A percentile compares a stretch with the other conserved stretches of the same genome.
phyloP scores from a whole-genome alignment of 2,329 filamentous ascomycete species.

The Aspergillus hortae region DNA sequence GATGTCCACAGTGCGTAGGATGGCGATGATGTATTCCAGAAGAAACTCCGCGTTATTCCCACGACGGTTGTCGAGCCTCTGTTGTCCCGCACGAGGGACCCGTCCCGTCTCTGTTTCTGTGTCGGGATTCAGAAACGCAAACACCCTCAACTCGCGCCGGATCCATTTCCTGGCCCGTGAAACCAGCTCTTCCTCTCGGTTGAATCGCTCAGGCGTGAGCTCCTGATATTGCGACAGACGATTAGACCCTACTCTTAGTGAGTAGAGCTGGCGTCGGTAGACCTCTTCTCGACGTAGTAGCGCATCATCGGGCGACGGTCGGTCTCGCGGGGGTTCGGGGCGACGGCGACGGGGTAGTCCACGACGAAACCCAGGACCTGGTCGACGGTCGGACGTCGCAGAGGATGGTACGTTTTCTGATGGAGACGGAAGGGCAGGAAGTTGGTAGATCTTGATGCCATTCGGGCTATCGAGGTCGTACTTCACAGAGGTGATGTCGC shows the following conservation, averaged over 20 bases:
- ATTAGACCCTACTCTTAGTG: slow-evolving; percentile 79
- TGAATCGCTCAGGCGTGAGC: slow-evolving; percentile 65
- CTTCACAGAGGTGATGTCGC: slow-evolving; percentile 56
- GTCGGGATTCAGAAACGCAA: slow-evolving; percentile 62
- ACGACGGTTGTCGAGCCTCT: slow-evolving; percentile 41
- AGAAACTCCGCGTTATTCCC: slow-evolving; percentile 76
- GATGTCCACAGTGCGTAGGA: slow-evolving; percentile 77
- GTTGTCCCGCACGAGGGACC: slow-evolving; percentile 25
- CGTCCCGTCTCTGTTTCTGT: slow-evolving; percentile 14
- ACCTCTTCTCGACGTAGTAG: slow-evolving; percentile 65
- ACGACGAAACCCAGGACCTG: slow-evolving; percentile 7
- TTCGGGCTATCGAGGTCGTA: slow-evolving; percentile 58
- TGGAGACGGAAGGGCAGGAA: slow-evolving; percentile 36
- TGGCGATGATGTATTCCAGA: slow-evolving; percentile 78
- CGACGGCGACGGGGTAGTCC: slow-evolving; percentile 15
- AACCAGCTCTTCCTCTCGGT: slow-evolving; percentile 62
- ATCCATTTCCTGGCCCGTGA: slow-evolving; percentile 78
- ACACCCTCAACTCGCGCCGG: slow-evolving; percentile 78
- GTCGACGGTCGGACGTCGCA: slow-evolving; percentile 2
- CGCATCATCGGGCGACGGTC: slow-evolving; percentile 36
- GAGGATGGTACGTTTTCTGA: slow-evolving; percentile 10
- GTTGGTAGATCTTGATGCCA: slow-evolving; percentile 56
- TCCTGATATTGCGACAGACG: slow-evolving; percentile 71
- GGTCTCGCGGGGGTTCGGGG: slow-evolving; percentile 23
- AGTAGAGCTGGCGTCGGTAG: slow-evolving; percentile 70